Percentiles rank a stretch among this genome's conserved stretches.
These are phyloP conservation scores for Crithidia acanthocephali DNA, from an alignment of 208 protist species.

Conservation along the genomic window DNA sequence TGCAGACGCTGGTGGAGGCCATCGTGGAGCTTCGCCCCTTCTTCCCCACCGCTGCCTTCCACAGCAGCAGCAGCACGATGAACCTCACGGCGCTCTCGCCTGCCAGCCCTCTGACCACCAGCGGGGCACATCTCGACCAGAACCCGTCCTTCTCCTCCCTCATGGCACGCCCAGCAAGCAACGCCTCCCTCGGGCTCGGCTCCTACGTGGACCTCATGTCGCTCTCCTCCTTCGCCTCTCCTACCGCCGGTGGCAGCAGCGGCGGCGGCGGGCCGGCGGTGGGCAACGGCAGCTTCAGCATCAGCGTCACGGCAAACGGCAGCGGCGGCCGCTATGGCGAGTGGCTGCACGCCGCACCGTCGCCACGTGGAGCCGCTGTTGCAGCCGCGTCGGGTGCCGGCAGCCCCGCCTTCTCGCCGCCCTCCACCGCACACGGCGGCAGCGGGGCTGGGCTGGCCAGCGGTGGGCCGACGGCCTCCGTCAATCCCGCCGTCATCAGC, in stretches of 20 bases:
- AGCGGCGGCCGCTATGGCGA: slow-evolving; percentile 3
- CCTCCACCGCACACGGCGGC: background rate
- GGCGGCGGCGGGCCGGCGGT: slow-evolving; percentile 3
- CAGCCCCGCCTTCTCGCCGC: background rate
- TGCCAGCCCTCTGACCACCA: slow-evolving; percentile 19
- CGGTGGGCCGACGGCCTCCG: background rate
- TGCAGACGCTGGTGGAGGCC: slow-evolving; percentile 40
- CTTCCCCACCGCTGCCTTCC: slow-evolving; percentile 4
- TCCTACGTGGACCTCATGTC: slow-evolving; percentile 43
- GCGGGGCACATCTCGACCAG: slow-evolving; percentile 1
- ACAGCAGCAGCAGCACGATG: slow-evolving; percentile 3
- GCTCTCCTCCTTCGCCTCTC: slow-evolving; percentile 30
- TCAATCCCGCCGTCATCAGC: background rate
- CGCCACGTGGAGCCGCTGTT: background rate
- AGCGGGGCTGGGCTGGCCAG: no score
- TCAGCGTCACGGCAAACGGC: background rate
- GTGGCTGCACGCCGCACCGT: background rate
- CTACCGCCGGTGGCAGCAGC: background rate
- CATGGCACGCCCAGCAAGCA: slow-evolving; percentile 21
- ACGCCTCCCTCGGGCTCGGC: slow-evolving; percentile 9
- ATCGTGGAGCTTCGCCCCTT: slow-evolving; percentile 55
- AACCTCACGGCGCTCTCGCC: slow-evolving; percentile 6
- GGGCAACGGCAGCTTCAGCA: slow-evolving; percentile 11
- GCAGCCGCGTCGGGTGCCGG: background rate
- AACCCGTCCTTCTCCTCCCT: background rate